phyloP scores from a whole-genome alignment of 768 basidiomycete genomes.

The Mycena belliarum region DNA sequence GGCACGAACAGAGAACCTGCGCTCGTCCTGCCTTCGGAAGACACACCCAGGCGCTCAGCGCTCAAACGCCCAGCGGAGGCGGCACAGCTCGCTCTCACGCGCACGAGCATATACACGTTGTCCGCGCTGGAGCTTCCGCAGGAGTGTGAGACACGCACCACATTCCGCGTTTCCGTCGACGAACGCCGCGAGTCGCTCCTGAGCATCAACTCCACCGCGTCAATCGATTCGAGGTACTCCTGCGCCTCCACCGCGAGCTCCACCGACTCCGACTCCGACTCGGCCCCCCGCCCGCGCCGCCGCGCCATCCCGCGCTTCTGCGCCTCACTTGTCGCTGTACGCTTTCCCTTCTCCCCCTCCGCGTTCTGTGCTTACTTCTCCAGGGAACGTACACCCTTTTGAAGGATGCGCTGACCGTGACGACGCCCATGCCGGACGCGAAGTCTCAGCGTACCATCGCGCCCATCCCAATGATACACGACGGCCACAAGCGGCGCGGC shows the following conservation, averaged over 20 bases:
- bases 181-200: not conserved
- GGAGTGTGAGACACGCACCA: not conserved
- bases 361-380: not conserved
- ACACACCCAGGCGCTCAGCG: not conserved
- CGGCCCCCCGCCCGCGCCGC: not conserved
- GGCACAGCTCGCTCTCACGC: not conserved
- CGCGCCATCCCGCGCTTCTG: slow-evolving; percentile 1
- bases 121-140: not conserved
- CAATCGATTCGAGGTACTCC: not conserved
- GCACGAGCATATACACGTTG: not conserved
- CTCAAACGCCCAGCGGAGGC: not conserved
- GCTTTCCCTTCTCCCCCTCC: not conserved
- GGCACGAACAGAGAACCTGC: not conserved
- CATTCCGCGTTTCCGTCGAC: not conserved
- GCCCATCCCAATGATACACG: slow-evolving; percentile 1
- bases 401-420: too few relatives aligned
- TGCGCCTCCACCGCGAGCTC: not conserved
- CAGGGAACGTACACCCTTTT: not conserved
- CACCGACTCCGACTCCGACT: not conserved
- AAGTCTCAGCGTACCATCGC: not conserved
- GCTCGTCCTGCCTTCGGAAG: not conserved
- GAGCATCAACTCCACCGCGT: not conserved
- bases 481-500: not conserved
- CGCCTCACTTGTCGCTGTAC: not conserved
- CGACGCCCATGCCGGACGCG: too few relatives aligned